Conservation (phyloP, 106 monocot species). For the Amphibolis antarctica region DNA sequence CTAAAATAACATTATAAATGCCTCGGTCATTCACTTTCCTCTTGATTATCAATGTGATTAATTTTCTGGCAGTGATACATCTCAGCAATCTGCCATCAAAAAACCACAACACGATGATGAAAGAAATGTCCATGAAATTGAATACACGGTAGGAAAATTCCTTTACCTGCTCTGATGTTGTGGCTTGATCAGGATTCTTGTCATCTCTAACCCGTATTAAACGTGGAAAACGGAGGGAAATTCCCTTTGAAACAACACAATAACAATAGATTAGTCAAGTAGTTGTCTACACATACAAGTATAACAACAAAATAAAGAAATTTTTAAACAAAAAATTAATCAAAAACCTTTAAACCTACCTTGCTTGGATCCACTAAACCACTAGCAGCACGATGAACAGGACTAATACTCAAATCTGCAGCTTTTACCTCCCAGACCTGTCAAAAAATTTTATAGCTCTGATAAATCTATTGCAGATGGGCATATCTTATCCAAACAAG, state of each 20-base stretch:
- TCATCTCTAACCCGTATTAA: slow-evolving; percentile 68
- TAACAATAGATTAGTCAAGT: not conserved
- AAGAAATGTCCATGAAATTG: not conserved
- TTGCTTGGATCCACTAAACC: slow-evolving; percentile 85
- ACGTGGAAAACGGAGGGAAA: slow-evolving; percentile 97
- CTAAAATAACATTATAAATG: not conserved
- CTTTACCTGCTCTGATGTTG: slow-evolving; percentile 76
- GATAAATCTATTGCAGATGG: no score
- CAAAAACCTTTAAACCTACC: slow-evolving; percentile 20
- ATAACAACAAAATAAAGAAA: not conserved
- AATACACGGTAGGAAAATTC: not conserved
- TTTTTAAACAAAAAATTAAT: not conserved
- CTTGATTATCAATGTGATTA: slow-evolving; percentile 49
- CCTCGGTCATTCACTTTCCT: slow-evolving; percentile 59
- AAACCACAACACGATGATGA: not conserved
- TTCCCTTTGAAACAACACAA: slow-evolving; percentile 38
- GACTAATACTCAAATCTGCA: slow-evolving; percentile 97
- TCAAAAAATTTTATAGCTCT: not conserved
- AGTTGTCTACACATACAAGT: not conserved
- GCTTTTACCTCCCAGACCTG: slow-evolving; percentile 99
- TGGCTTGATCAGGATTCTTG: slow-evolving; percentile 86
- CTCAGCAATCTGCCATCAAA: slow-evolving; percentile 64
- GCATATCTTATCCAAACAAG: no score
- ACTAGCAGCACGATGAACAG: slow-evolving; percentile 93
- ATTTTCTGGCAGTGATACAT: slow-evolving; percentile 93